Conservation (phyloP, 2,329 filamentous ascomycete species). For the Fusarium buharicum region DNA sequence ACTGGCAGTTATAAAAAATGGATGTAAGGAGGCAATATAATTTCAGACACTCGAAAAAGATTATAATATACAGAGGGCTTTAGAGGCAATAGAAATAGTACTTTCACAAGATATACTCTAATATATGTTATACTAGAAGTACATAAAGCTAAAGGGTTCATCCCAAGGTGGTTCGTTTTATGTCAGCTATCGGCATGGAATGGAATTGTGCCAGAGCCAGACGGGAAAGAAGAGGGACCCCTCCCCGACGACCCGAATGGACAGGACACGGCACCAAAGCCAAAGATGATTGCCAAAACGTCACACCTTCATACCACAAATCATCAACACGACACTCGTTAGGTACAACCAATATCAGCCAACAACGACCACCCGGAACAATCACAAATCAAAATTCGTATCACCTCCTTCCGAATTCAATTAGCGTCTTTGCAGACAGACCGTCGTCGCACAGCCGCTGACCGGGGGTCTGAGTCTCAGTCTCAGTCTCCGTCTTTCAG, state of each 20-base stretch:
- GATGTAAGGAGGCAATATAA: no score
- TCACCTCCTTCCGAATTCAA: slow-evolving; percentile 29
- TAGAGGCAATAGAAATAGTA: no score
- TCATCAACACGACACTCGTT: slow-evolving; percentile 14
- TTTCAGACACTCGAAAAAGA: no score
- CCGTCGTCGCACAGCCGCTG: slow-evolving; percentile 28
- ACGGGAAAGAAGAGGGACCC: slow-evolving; percentile 24
- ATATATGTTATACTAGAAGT: no score
- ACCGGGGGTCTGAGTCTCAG: slow-evolving; percentile 28
- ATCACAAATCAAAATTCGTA: slow-evolving; percentile 22
- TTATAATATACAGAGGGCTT: no score
- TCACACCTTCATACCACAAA: slow-evolving; percentile 26
- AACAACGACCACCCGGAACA: slow-evolving; percentile 7
- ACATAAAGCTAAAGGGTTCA: no score
- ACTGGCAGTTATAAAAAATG: no score
- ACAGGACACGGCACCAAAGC: slow-evolving; percentile 5
- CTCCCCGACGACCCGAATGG: slow-evolving; percentile 43
- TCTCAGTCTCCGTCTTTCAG: slow-evolving; percentile 31
- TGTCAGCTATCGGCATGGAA: neutral
- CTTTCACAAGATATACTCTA: no score
- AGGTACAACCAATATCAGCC: slow-evolving; percentile 5
- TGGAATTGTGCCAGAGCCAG: neutral
- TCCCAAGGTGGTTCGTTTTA: no score
- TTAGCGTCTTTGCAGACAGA: slow-evolving; percentile 24
- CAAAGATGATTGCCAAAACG: slow-evolving; percentile 26